phyloP scores from a whole-genome alignment of 495 filamentous ascomycete species.

The Penicillium subrubescens region DNA sequence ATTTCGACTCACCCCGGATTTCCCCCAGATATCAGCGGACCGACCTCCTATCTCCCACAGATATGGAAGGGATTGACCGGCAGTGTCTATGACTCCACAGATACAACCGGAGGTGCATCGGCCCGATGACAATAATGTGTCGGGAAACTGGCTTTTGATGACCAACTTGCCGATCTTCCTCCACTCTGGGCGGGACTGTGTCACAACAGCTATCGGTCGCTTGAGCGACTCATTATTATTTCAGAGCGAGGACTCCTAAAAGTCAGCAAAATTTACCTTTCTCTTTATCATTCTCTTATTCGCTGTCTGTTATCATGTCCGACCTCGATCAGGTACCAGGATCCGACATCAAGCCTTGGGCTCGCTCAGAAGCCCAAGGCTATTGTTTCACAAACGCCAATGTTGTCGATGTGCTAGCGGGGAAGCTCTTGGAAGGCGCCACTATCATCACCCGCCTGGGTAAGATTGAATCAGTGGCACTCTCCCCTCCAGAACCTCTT shows the following conservation, averaged over 20 bases:
- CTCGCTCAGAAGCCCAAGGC: conserved; percentile 23
- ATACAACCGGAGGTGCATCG: conserved; percentile 10
- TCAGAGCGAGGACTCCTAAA: not conserved
- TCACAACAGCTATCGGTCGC: not conserved
- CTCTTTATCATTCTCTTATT: not conserved
- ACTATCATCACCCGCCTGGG: conserved; percentile 19
- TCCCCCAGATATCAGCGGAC: not conserved
- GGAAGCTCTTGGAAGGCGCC: conserved; percentile 27
- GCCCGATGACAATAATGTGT: conserved; percentile 13
- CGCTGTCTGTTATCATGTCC: conserved; percentile 10
- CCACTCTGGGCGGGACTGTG: not conserved
- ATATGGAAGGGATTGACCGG: conserved; percentile 14
- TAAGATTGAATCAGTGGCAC: conserved; percentile 21
- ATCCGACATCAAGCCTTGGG: conserved; percentile 41
- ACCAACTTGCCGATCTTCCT: conserved; percentile 13
- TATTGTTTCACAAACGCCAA: conserved; percentile 41
- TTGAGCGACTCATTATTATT: not conserved
- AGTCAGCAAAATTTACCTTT: not conserved
- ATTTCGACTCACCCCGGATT: not conserved
- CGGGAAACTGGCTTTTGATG: conserved; percentile 16
- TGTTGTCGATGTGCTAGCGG: conserved; percentile 35
- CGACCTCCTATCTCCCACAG: conserved; percentile 11
- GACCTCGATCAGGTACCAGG: conserved; percentile 15
- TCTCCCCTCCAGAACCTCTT: conserved; percentile 15
- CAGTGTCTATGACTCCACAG: not conserved